Conservation (phyloP, 1,284 basidiomycete species). For the Phaffia rhodozyma region DNA sequence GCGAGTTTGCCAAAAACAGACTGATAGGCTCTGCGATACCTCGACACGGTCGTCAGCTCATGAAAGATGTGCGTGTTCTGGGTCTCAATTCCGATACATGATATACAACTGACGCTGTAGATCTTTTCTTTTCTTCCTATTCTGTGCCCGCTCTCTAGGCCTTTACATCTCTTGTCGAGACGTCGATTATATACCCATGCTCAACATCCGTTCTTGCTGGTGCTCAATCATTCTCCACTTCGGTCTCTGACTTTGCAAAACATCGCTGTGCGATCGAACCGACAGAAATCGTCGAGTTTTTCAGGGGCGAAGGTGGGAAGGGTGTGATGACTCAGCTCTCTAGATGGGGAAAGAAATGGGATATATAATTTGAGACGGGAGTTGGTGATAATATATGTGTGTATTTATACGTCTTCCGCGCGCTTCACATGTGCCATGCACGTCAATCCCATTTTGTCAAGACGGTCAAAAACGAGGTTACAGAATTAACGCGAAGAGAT, state of each 20-base stretch:
- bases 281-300: conserved; percentile 34
- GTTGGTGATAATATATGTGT: too few species aligned
- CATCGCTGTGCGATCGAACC: conserved; percentile 30
- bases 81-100: not conserved
- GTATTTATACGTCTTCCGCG: too few species aligned
- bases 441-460: too few species aligned
- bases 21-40: conserved; percentile 34
- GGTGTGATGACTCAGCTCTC: conserved; percentile 31
- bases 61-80: conserved; percentile 26
- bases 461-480: too few species aligned
- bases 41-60: conserved; percentile 30
- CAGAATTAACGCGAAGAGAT: too few species aligned
- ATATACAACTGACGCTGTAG: not conserved
- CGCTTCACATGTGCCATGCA: too few species aligned
- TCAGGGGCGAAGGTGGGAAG: conserved; percentile 30
- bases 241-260: conserved; percentile 29
- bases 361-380: not conserved
- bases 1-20: conserved; percentile 32
- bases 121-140: not conserved
- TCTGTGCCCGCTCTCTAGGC: conserved; percentile 21
- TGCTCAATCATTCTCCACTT: conserved; percentile 21
- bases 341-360: conserved; percentile 29
- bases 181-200: conserved; percentile 30
- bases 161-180: conserved; percentile 28
- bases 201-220: conserved; percentile 6